Conservation (phyloP, 1,284 basidiomycete species). For the Coriolopsis trogii region DNA sequence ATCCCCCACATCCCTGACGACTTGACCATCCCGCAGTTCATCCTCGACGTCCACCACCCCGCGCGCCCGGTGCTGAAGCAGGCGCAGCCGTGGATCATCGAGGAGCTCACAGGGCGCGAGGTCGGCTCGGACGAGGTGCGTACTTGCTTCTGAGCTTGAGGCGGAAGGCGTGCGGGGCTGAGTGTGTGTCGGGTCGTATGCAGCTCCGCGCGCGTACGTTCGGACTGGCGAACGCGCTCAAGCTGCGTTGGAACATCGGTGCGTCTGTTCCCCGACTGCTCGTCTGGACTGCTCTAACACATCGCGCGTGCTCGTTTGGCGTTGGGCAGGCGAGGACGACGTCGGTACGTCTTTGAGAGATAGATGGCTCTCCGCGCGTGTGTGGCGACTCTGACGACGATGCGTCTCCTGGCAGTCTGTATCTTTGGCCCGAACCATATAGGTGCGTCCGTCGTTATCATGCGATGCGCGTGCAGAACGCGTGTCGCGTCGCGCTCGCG, state of each 20-base stretch:
- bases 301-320: not conserved
- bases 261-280: constrained; percentile 1
- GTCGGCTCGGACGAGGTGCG: constrained; percentile 56
- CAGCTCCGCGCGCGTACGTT: constrained; percentile 27
- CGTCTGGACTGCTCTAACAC: not conserved
- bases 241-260: constrained; percentile 26
- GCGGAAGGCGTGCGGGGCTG: not conserved
- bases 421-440: constrained; percentile 41
- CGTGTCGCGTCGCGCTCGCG: no score
- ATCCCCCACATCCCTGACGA: constrained; percentile 64
- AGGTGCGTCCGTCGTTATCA: constrained; percentile 12
- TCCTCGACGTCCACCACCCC: constrained; percentile 57
- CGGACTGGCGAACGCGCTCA: constrained; percentile 27
- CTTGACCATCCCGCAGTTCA: constrained; percentile 72
- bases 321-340: constrained; percentile 23
- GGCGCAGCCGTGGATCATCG: constrained; percentile 54
- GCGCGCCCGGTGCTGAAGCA: constrained; percentile 43
- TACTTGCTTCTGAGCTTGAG: not conserved
- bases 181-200: not conserved
- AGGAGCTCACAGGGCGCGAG: constrained; percentile 56
- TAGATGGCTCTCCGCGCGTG: no score
- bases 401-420: constrained; percentile 30
- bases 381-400: not conserved
- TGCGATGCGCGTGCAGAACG: not conserved
- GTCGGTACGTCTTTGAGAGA: constrained; percentile 19